Percentiles rank a stretch among this genome's conserved stretches.
phyloP scores from a whole-genome alignment of 768 basidiomycete species.

The Daedaleopsis nitida region DNA sequence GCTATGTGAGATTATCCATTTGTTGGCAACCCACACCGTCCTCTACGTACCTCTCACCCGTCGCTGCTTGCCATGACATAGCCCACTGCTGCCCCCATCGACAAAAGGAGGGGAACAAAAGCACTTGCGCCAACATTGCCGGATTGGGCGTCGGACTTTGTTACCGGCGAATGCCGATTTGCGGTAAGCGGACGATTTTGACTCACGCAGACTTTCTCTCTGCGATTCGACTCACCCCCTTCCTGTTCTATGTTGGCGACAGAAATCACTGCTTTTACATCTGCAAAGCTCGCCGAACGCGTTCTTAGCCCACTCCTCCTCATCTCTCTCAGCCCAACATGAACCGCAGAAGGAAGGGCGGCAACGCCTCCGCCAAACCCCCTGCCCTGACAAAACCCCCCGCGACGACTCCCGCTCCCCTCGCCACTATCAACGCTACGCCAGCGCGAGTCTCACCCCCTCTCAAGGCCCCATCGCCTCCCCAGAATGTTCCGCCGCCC shows the following conservation, averaged over 20 bases:
- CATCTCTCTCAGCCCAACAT: slow-evolving; percentile 11
- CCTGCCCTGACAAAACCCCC: slow-evolving; percentile 16
- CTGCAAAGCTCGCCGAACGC: slow-evolving; percentile 17
- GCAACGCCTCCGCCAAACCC: slow-evolving; percentile 14
- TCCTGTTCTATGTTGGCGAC: slow-evolving; percentile 18
- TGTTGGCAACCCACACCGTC: too few species aligned
- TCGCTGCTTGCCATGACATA: not conserved
- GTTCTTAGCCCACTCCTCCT: slow-evolving; percentile 10
- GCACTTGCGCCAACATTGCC: slow-evolving; percentile 6
- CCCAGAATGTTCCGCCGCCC: slow-evolving; percentile 2
- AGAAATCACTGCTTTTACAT: slow-evolving; percentile 17
- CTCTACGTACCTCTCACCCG: too few species aligned
- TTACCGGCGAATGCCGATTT: slow-evolving; percentile 12
- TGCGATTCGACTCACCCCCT: slow-evolving; percentile 11
- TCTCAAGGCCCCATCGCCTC: slow-evolving; percentile 4
- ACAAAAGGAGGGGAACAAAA: not conserved
- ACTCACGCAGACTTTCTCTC: slow-evolving; percentile 6
- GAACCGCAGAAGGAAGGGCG: slow-evolving; percentile 14
- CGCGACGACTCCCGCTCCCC: slow-evolving; percentile 7
- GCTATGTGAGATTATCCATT: too few species aligned
- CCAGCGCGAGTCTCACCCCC: slow-evolving; percentile 13
- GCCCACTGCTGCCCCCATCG: not conserved
- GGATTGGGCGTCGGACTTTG: slow-evolving; percentile 9
- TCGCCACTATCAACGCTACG: not conserved
- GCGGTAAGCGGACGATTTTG: slow-evolving; percentile 20